Evolutionary conservation across 805 yeast genomes (phyloP).

Genomic region (Myxozyma nipponensis): DNA sequence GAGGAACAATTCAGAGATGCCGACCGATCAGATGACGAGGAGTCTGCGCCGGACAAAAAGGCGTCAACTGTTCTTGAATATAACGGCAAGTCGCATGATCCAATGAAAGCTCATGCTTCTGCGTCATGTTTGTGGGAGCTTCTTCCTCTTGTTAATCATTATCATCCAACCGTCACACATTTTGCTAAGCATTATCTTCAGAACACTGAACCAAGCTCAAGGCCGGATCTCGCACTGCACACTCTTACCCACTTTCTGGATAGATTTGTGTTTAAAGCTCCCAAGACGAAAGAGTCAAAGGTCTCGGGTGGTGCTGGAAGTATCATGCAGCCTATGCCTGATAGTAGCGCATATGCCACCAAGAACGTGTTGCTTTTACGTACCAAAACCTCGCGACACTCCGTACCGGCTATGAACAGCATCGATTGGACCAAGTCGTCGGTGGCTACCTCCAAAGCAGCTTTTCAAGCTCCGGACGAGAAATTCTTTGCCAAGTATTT

Average conservation of each 20-base stretch:
- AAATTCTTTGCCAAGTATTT: constrained; percentile 48
- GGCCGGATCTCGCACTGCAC: constrained; percentile 88
- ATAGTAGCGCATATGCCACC: constrained; percentile 23
- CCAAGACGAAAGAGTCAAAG: constrained; percentile 71
- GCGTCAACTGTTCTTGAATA: constrained; percentile 40
- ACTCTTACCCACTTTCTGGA: constrained; percentile 88
- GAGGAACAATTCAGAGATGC: constrained; percentile 38
- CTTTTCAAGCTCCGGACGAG: constrained; percentile 42
- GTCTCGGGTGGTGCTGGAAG: constrained; percentile 56
- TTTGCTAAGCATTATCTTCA: constrained; percentile 67
- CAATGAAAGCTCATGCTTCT: constrained; percentile 83
- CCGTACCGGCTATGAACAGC: constrained; percentile 71
- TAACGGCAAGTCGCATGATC: constrained; percentile 88
- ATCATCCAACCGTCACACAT: constrained; percentile 84
- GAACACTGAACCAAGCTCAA: constrained; percentile 43
- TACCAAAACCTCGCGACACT: constrained; percentile 45
- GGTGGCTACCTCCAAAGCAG: constrained; percentile 60
- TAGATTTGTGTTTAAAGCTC: constrained; percentile 89
- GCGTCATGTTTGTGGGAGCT: constrained; percentile 85
- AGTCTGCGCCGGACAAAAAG: constrained; percentile 20
- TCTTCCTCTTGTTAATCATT: constrained; percentile 67
- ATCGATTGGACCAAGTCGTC: constrained; percentile 75
- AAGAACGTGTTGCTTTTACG: constrained; percentile 35
- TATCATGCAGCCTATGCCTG: constrained; percentile 93
- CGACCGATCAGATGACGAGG: constrained; percentile 35